Evolutionary conservation across 2,329 filamentous ascomycete species (phyloP), one percentile per base, ranked within the genome.

Genomic region (Ceratocystis smalleyi): DNA sequence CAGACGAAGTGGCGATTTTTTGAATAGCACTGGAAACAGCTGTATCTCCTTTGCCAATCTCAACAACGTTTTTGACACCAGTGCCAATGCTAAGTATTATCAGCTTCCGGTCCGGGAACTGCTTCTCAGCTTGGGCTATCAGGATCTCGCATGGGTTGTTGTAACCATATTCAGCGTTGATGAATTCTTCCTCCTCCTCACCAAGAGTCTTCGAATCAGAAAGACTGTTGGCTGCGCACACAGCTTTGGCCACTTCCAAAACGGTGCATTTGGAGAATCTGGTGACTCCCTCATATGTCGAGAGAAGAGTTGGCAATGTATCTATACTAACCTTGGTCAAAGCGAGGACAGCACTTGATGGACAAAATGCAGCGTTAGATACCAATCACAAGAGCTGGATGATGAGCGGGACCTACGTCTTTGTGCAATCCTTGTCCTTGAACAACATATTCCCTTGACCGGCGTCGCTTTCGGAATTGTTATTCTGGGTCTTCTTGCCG

Each of bases 71-170:
- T 5, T 69, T 68, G 7, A 70, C 64, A 2, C 71, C 71, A 0
- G 71, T 72, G 6, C 71, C 70, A 27, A 72, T 69, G 47, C 70
- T 72, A 1, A 71, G 67, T n/a, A 71, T 43, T 10, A 62, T 68
- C 22, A 63, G 12, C 49, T 30, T 67, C 24, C 43, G 63, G 47
- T 8, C 54, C 10, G 70, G 70, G 47, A 70, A 73, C 51, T 69
- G 66, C 1, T 49, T 59, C 54, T 65, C 30, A 6, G 72, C 72
- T 61, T 72, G 71, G 2, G 68, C 61, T 5, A 73, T 69, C 12
- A 74, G 67, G 1, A 71, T 66, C 30, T 71, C 68, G 59, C 69
- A 69, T 27, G 72, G 72, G 55, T 74, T 74, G 61, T 73, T 74
- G 43, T 70, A 68, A 1, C 70, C 70, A 24, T 72, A 69, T 0